Evolutionary conservation across 2,329 filamentous ascomycete genomes (phyloP), one percentile per base, ranked within the genome.

Genomic region (Ophiostoma himal-ulmi): DNA sequence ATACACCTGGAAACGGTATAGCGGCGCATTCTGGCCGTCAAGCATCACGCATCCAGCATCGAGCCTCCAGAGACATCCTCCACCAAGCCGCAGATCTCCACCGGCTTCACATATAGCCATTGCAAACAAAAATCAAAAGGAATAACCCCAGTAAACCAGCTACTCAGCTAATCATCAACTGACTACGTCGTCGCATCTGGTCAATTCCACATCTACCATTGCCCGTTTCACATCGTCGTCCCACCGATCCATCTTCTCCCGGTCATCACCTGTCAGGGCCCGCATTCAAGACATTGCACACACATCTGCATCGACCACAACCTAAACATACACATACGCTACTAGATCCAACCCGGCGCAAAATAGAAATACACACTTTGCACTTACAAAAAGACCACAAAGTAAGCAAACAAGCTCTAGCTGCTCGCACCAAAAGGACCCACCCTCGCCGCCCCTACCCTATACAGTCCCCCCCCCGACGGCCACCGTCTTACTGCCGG

Each of bases 401-500:
- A 64, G 60, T 64, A 37, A 64, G 34, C 62, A 65, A 64, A 13
- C 62, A 22, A 22, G 34, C 36, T 39, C 34, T 65, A 65, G 62
- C 36, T 22, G 34, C 62, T 65, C 62, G 62, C 36, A 39, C 62
- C 62, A 65, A 39, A 65, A 65, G 20, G 62, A 39, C 62, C 62
- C 62, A 65, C 62, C 36, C 36, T 36, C 36, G 62, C 36, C 62
- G 62, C 62, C 62, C 62, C 62, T 39, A n/a, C 62, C 5, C 62
- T 65, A 20, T 22, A n/a, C 60, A 26, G 30, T 30, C 30, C 30
- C 60, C 34, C 30, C 36, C 37, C 67, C 22, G 60, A 34, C 41
- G 20, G 36, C 20, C 67, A 69, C 39, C 67, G 67, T 64, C 20
- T 48, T 17, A 67, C 67, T 62, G 13, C 70, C 67, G 70, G 67